Base-by-base conservation (phyloP, 805 yeast species). In the Wickerhamomyces hampshirensis region DNA sequence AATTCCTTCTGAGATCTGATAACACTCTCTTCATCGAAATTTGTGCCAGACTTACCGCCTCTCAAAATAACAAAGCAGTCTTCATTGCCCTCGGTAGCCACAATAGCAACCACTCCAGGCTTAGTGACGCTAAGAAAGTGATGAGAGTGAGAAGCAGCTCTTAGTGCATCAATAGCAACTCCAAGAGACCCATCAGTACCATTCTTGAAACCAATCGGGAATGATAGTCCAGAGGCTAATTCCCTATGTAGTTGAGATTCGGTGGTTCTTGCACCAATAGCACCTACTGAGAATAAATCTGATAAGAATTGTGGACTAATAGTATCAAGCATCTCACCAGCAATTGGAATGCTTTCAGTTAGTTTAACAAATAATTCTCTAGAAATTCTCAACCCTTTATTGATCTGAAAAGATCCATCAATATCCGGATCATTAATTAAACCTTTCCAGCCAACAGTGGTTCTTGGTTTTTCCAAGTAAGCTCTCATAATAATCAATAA, bases 361-460 rank as follows among this genome's bases (percentile, higher is more conserved):
- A 91, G 71, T 38, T 84, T 78, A 28, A 79, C 80, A 64, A 86
- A 91, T 69, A 91, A 75, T 48, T 84, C 82, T 63, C 98, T 77
- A 5, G 97, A 73, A 42, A 88, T 80, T 57, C 91, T 73, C 50
- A 91, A 73, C 53, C 98, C 98, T 66, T 91, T 89, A 71, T 91
- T 91, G 61, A 91, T 91, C 53, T 88, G 78, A 78, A 85, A 91
- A 35, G 95, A 72, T 42, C 86, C 86, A 62, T 91, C 95, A 52
- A 91, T 82, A 55, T 93, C 96, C 23, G 98, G 98, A 62, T 91
- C 98, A 60, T 91, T 91, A 55, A 91, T 93, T 48, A 91, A 72
- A 50, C 98, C 98, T 67, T 91, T 91, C 98, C 98, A 91, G 42
- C 98, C 98, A 31, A 93, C 98, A 19, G 98, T 91, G 34, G 98